Percentiles rank a stretch among this genome's conserved stretches.
phyloP scores from a whole-genome alignment of 108 stramenopile species.

The Nannochloropsis gaditana region DNA sequence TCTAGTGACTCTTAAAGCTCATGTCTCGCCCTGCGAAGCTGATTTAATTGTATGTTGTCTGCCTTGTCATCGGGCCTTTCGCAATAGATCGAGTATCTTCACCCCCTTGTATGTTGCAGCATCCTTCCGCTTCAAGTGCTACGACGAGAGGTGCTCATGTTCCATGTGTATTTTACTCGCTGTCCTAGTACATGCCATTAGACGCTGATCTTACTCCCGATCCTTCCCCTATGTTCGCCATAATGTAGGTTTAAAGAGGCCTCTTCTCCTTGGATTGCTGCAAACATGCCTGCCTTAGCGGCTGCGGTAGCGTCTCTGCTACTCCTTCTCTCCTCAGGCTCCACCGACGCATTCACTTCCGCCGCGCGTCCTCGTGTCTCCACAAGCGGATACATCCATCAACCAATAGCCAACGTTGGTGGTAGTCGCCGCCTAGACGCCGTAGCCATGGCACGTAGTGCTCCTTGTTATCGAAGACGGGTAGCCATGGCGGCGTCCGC shows the following conservation, averaged over 20 bases:
- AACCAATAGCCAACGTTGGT: background rate
- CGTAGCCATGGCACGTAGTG: background rate
- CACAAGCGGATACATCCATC: background rate
- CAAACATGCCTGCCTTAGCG: slow-evolving; percentile 1
- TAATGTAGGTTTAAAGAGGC: too few relatives aligned
- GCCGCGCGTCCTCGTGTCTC: background rate
- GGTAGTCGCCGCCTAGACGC: slow-evolving; percentile 19
- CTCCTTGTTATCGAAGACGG: background rate
- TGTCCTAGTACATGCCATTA: too few relatives aligned
- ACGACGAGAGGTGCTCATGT: too few relatives aligned
- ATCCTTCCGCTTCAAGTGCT: slow-evolving; percentile 17
- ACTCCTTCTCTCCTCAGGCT: background rate
- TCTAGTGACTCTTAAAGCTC: too few relatives aligned
- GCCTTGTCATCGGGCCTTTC: too few relatives aligned
- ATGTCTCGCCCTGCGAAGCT: too few relatives aligned
- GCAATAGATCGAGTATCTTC: too few relatives aligned
- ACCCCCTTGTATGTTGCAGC: background rate
- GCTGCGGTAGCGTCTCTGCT: background rate
- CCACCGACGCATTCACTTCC: background rate
- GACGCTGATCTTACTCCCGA: too few relatives aligned
- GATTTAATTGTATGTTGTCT: too few relatives aligned
- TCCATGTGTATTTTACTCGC: too few relatives aligned
- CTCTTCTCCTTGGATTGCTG: too few relatives aligned
- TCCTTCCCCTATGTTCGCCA: too few relatives aligned
- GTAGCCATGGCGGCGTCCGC: slow-evolving; percentile 1